A percentile compares a stretch with the other conserved stretches of the same genome.
phyloP scores from a whole-genome alignment of 2,329 filamentous ascomycete genomes.

The Cadophora sp. region DNA sequence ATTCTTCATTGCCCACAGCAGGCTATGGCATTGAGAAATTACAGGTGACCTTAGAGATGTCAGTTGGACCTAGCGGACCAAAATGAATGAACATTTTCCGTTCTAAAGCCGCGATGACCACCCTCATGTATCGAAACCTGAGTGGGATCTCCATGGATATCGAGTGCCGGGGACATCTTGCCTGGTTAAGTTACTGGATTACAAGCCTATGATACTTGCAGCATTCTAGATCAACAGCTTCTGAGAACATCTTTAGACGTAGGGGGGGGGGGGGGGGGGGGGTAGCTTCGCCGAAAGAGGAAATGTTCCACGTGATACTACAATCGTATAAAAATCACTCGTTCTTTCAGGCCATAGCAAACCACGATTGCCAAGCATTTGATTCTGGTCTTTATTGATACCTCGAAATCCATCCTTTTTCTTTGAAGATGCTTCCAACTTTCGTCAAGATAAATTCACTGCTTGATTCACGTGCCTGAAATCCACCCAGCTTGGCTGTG shows the following conservation, averaged over 20 bases:
- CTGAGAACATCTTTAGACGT: background rate
- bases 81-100: slow-evolving; percentile 17
- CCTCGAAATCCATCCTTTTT: background rate
- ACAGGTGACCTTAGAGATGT: slow-evolving; percentile 44
- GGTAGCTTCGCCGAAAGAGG: background rate
- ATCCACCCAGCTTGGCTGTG: background rate
- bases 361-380: too few relatives aligned
- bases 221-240: too few relatives aligned
- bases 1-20: background rate
- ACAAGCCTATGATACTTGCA: too few relatives aligned
- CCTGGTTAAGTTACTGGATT: too few relatives aligned
- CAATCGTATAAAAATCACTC: too few relatives aligned
- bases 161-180: too few relatives aligned
- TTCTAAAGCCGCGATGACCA: background rate
- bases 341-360: too few relatives aligned
- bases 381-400: too few relatives aligned
- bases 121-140: background rate
- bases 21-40: slow-evolving; percentile 6
- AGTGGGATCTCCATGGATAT: too few relatives aligned
- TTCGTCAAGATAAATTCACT: background rate
- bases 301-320: background rate
- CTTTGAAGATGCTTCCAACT: background rate
- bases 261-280: background rate
- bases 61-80: slow-evolving; percentile 35
- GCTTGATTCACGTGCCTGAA: background rate